Conservation (phyloP, 192 early-diverging fungal species). For the Podila verticillata region DNA sequence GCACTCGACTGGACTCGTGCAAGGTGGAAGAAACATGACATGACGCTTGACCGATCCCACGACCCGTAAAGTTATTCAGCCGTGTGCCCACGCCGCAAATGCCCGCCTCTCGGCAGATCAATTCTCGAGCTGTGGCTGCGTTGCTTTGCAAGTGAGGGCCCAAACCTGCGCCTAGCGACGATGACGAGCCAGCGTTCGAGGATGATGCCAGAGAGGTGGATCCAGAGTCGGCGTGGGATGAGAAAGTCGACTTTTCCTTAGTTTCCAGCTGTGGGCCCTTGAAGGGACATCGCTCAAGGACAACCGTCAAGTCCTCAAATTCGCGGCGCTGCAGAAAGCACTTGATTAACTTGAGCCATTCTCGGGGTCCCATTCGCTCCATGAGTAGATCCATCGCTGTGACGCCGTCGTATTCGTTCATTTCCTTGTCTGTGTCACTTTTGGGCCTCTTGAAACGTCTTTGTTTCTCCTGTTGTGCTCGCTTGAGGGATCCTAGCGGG, state of each 20-base stretch:
- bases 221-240: neutral
- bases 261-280: conserved; percentile 31
- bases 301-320: conserved; percentile 33
- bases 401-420: neutral
- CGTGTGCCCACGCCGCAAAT: conserved; percentile 37
- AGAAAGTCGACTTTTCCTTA: conserved; percentile 1
- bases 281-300: conserved; percentile 41
- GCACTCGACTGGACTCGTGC: conserved; percentile 17
- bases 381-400: conserved; percentile 35
- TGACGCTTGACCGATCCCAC: conserved; percentile 25
- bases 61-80: conserved; percentile 22
- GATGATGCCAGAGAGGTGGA: neutral
- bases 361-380: conserved; percentile 42
- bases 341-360: conserved; percentile 49
- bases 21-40: conserved; percentile 39
- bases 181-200: neutral
- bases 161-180: neutral
- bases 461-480: conserved; percentile 2
- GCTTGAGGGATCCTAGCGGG: conserved; percentile 11
- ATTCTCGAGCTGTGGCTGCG: conserved; percentile 5
- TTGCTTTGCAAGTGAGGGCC: neutral
- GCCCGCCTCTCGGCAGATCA: conserved; percentile 35
- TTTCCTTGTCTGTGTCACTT: neutral
- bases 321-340: conserved; percentile 38
- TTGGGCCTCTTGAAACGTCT: no score